These are phyloP conservation scores for Populus pruinosa DNA, from an alignment of 345 rosid genomes.

Conservation along the genomic window DNA sequence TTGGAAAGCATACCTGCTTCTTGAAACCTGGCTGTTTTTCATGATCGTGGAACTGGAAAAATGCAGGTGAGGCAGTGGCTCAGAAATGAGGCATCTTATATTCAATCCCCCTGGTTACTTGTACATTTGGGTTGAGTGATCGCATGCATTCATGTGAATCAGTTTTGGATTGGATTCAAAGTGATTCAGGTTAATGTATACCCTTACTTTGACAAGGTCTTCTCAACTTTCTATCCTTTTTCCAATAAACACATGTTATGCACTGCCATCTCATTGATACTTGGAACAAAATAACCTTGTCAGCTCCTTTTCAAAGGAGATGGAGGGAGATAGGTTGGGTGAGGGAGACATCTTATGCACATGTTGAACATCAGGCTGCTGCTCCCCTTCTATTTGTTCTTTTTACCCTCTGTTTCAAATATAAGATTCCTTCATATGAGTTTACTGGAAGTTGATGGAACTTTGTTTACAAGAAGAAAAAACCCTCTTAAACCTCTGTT, in stretches of 20 bases:
- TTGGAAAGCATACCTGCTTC: not conserved
- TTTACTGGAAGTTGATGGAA: not conserved
- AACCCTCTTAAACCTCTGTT: not conserved
- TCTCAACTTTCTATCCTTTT: not conserved
- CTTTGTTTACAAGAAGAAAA: not conserved
- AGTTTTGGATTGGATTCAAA: not conserved
- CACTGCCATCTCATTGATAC: not conserved
- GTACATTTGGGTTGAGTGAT: not conserved
- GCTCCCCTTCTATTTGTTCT: not conserved
- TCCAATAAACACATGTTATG: not conserved
- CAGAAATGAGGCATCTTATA: not conserved
- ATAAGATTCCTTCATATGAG: not conserved
- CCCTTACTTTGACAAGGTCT: not conserved
- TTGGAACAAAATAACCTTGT: not conserved
- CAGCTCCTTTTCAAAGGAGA: not conserved
- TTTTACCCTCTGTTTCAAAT: not conserved
- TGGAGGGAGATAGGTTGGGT: not conserved
- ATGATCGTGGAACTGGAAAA: not conserved
- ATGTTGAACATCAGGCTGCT: not conserved
- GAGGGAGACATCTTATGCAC: not conserved
- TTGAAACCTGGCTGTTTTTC: not conserved
- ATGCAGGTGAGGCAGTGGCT: not conserved
- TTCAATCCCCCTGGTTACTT: not conserved
- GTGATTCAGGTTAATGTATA: not conserved
- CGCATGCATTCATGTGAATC: not conserved